Evolutionary conservation across 441 rosid genomes (phyloP).

Genomic region (Pelargonium australe): DNA sequence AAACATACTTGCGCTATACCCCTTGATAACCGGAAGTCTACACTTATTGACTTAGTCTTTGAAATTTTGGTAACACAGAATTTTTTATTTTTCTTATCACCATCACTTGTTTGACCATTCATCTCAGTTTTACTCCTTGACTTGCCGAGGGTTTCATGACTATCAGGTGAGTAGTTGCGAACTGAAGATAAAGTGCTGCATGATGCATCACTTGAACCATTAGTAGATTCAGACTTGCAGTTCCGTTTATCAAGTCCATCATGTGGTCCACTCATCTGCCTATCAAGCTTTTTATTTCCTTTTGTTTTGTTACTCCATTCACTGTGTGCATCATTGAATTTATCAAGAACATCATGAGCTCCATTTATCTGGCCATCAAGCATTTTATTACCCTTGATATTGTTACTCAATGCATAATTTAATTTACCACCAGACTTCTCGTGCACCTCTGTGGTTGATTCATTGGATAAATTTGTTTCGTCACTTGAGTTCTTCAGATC

Average conservation of each 20-base stretch:
- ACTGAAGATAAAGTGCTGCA: constrained; percentile 34
- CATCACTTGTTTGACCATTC: constrained; percentile 38
- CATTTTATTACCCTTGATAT: constrained; percentile 30
- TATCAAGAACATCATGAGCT: constrained; percentile 25
- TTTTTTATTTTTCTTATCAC: constrained; percentile 48
- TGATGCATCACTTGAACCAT: constrained; percentile 25
- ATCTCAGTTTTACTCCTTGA: constrained; percentile 31
- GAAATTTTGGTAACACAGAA: constrained; percentile 59
- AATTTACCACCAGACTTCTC: constrained; percentile 26
- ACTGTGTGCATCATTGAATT: constrained; percentile 10
- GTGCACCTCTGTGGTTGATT: constrained; percentile 27
- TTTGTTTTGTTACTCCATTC: constrained; percentile 10
- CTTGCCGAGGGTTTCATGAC: constrained; percentile 42
- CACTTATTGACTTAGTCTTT: constrained; percentile 71
- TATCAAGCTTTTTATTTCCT: constrained; percentile 27
- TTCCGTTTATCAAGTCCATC: constrained; percentile 26
- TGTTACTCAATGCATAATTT: not conserved
- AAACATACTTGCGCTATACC: constrained; percentile 86
- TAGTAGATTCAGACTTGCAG: constrained; percentile 34
- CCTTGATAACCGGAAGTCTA: constrained; percentile 90
- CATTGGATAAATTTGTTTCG: constrained; percentile 22
- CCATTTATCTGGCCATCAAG: constrained; percentile 29
- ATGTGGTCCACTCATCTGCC: constrained; percentile 33
- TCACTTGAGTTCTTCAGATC: constrained; percentile 22
- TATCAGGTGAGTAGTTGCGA: constrained; percentile 36